Conservation (phyloP, 768 basidiomycete genomes). For the Russula virescens region DNA sequence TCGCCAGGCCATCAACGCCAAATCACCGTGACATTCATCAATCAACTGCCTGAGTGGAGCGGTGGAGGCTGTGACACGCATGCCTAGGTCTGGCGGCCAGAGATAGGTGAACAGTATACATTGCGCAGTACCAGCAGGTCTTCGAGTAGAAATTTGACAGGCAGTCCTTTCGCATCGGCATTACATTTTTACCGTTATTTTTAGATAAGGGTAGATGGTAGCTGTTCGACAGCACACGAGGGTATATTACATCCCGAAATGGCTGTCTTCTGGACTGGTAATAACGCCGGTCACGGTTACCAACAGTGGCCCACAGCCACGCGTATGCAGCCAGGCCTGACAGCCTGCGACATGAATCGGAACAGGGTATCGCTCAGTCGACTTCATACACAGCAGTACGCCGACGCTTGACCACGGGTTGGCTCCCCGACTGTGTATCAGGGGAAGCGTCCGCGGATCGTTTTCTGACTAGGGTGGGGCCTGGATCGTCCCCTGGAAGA, state of each 20-base stretch:
- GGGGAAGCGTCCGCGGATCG: conserved; percentile 6
- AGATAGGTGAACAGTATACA: background rate
- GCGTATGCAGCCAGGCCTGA: background rate
- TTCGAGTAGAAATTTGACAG: background rate
- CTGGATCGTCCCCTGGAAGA: background rate
- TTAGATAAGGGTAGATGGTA: background rate
- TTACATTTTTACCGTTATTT: background rate
- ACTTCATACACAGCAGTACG: conserved; percentile 1
- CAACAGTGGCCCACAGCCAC: background rate
- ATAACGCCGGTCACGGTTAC: background rate
- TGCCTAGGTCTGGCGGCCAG: background rate
- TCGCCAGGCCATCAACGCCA: background rate
- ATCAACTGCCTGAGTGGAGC: background rate
- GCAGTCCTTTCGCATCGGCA: background rate
- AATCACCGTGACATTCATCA: background rate
- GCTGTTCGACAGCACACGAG: background rate
- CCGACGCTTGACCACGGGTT: conserved; percentile 13
- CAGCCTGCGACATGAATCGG: background rate
- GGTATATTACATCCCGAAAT: background rate
- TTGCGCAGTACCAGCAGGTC: too few species aligned
- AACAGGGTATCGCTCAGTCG: conserved; percentile 8
- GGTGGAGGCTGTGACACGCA: background rate
- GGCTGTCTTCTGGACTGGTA: background rate
- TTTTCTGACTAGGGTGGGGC: conserved; percentile 5
- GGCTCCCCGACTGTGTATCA: background rate